Conservation (phyloP, 768 basidiomycete genomes). For the Boletus tomentosulus region DNA sequence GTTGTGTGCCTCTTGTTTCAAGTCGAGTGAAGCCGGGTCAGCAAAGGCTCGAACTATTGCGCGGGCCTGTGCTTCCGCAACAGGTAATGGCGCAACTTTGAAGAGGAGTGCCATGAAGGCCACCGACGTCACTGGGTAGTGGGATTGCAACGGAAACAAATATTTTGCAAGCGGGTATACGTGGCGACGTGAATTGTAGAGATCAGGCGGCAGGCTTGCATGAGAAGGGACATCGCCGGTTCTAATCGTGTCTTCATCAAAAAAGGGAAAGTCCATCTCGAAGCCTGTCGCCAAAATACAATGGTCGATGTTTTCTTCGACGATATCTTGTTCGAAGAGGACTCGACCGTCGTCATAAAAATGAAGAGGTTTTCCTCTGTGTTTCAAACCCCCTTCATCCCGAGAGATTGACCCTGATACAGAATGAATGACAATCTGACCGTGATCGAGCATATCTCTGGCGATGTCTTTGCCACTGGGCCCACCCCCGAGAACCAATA, state of each 20-base stretch:
- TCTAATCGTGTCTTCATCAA: slow-evolving; percentile 37
- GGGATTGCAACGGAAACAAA: slow-evolving; percentile 56
- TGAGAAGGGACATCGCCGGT: slow-evolving; percentile 39
- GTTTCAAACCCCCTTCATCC: slow-evolving; percentile 35
- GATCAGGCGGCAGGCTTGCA: slow-evolving; percentile 45
- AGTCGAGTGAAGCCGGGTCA: slow-evolving; percentile 47
- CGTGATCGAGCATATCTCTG: slow-evolving; percentile 47
- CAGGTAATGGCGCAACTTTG: slow-evolving; percentile 66
- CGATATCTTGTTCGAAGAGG: slow-evolving; percentile 55
- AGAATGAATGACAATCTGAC: slow-evolving; percentile 54
- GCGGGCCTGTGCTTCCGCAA: slow-evolving; percentile 74
- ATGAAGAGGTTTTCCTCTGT: slow-evolving; percentile 39
- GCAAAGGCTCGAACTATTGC: slow-evolving; percentile 55
- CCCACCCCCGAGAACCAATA: slow-evolving; percentile 49
- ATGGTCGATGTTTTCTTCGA: slow-evolving; percentile 52
- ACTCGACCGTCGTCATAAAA: slow-evolving; percentile 45
- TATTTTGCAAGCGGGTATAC: slow-evolving; percentile 71
- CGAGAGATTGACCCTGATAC: slow-evolving; percentile 33
- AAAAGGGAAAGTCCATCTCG: slow-evolving; percentile 59
- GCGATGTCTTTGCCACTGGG: slow-evolving; percentile 71
- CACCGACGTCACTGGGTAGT: slow-evolving; percentile 45
- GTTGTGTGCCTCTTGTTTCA: slow-evolving; percentile 42
- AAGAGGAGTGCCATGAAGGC: slow-evolving; percentile 64
- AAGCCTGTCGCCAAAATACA: slow-evolving; percentile 80
- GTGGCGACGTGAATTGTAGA: slow-evolving; percentile 62